Base-by-base conservation (phyloP, 1,284 basidiomycete genomes). In the Prillingera fragicola region DNA sequence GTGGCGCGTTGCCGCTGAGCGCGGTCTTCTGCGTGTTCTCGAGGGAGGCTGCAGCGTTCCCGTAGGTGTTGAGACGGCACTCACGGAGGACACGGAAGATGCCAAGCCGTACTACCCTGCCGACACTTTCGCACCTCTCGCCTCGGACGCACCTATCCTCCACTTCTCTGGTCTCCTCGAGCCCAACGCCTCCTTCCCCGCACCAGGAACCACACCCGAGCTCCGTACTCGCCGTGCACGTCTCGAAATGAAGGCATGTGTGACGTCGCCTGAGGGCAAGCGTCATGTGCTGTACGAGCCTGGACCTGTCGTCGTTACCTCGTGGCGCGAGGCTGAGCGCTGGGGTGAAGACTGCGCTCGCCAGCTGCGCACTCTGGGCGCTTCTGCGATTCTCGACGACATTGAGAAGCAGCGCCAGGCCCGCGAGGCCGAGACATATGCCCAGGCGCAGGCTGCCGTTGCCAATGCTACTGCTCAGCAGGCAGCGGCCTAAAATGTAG, bases 21-120 rank as follows among this genome's bases (percentile, higher is more conserved):
- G 94, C 10, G 85, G 85, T 1, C 83, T 87, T 67, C 75, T 98
- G 52, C 77, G 84, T 27, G 83, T 86, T 27, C 76, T 98, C 41
- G 94, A 98, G 69, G 95, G 95, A 10, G 95, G 92, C 22, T 98
- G 95, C 70, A 92, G 87, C 48, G 90, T 98, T 1, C 95, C 94
- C 0, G 91, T 97, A n/a, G 92, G 94, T 14, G 84, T 89, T 24
- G 75, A 79, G 46, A 84, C 81, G 35, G 67, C 65, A 41, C 48
- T 70, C 15, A 44, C 55, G 38, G 55, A 69, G 48, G 47, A 37
- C 26, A 39, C 22, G 8, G 49, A 46, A 7, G 55, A 52, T n/a
- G 27, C 31, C 14, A 41, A 22, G 14, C 32, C 18, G 41, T 38
- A 35, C 33, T 61, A 54, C 43, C 41, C 43, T 9, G 38, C 49